Conservation (phyloP, 805 yeast species). For the Cyberlindnera mrakii region DNA sequence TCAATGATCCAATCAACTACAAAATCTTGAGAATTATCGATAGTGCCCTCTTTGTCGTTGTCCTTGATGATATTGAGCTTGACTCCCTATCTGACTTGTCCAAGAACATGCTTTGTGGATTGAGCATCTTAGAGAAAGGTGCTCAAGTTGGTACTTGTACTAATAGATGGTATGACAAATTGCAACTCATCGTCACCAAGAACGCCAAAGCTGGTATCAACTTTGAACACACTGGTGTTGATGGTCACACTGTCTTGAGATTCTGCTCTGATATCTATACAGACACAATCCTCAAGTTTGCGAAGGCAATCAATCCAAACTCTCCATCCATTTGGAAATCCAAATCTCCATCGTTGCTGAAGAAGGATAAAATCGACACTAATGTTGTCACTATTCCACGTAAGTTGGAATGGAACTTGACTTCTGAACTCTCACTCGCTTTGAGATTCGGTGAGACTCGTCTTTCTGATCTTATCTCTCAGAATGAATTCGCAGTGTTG, state of each 20-base stretch:
- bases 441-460: constrained; percentile 89
- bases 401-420: constrained; percentile 82
- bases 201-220: constrained; percentile 92
- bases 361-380: constrained; percentile 36
- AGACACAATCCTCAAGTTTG: constrained; percentile 83
- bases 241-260: constrained; percentile 88
- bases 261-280: constrained; percentile 88
- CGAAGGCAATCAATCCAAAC: constrained; percentile 70
- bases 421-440: constrained; percentile 70
- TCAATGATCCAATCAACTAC: constrained; percentile 46
- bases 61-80: constrained; percentile 73
- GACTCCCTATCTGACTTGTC: constrained; percentile 58
- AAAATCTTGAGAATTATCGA: constrained; percentile 75
- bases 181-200: constrained; percentile 79
- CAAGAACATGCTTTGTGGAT: constrained; percentile 84
- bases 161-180: constrained; percentile 90
- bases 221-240: constrained; percentile 92
- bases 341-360: constrained; percentile 40
- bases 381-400: constrained; percentile 67
- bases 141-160: constrained; percentile 92
- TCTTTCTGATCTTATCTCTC: constrained; percentile 79
- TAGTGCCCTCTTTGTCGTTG: constrained; percentile 74
- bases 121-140: constrained; percentile 71
- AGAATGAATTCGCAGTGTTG: constrained; percentile 78
- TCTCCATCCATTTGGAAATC: constrained; percentile 63